Evolutionary conservation across 2,329 filamentous ascomycete genomes (phyloP), one percentile per base, ranked within the genome.

Genomic region (Aureobasidium sp.): DNA sequence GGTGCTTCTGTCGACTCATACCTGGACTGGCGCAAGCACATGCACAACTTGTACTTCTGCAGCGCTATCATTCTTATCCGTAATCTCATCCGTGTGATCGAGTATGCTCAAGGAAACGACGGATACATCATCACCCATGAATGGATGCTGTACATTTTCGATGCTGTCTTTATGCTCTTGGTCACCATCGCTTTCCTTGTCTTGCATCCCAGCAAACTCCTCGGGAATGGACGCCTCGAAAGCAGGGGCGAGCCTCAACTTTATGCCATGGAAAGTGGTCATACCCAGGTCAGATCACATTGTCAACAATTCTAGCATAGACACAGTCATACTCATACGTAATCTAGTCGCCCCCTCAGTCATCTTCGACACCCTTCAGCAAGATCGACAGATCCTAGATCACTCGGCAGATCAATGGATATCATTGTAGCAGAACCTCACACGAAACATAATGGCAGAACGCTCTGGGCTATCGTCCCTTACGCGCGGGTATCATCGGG

Each of bases 11-110:
- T 53, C 14, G 58, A 71, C 4, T 69, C 74, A 17, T 61, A 69
- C 22, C 61, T 74, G 6, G 64, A 70, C 0, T 77, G 73, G 76
- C 67, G 68, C 64, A 72, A 71, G 55, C 73, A 76, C 59, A 69
- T 83, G 64, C 59, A 68, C 9, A 70, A 72, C 0, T 72, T 84
- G 12, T 82, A 82, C 65, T 51, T 67, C 1, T 71, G 74, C 34
- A 78, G 74, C 62, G 64, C 68, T 0, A 68, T 82, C 20, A 82
- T 84, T 66, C 69, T 83, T 63, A 59, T 82, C 6, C 74, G 82
- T 39, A 77, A 71, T 7, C 63, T 82, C 1, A 81, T 81, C 59
- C 74, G 81, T 36, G 72, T 82, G 11, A 68, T 77, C 7, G 81
- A 83, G 70, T 84, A 79, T 63, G 64, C 71, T 0, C 68, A 76